A percentile compares a stretch with the other conserved stretches of the same genome.
These are phyloP conservation scores for Trichocomaceae sp. DNA, from an alignment of 2,329 filamentous ascomycete genomes.

Conservation along the genomic window DNA sequence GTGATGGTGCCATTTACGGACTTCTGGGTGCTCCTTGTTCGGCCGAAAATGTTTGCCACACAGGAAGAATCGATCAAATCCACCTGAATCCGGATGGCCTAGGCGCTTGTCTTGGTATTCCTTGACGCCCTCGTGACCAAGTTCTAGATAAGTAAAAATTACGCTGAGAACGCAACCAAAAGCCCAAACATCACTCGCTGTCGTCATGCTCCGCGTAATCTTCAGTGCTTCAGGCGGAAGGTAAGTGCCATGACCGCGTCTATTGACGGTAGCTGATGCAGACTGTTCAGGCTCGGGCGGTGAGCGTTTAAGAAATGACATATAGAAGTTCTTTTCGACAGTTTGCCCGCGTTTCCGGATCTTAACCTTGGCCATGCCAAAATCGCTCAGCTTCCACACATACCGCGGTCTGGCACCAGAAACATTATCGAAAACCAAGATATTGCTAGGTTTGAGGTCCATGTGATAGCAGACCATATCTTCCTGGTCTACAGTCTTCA, in stretches of 20 bases:
- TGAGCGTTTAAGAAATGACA: slow-evolving; percentile 21
- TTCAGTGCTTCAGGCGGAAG: slow-evolving; percentile 30
- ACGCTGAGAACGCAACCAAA: slow-evolving; percentile 37
- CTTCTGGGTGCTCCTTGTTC: slow-evolving; percentile 6
- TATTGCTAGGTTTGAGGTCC: slow-evolving; percentile 36
- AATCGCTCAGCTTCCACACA: slow-evolving; percentile 40
- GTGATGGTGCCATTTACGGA: slow-evolving; percentile 3
- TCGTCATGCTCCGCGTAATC: slow-evolving; percentile 24
- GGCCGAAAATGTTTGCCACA: slow-evolving; percentile 2
- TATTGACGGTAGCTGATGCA: slow-evolving; percentile 20
- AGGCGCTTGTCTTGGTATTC: slow-evolving; percentile 17
- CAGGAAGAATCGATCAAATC: slow-evolving; percentile 13
- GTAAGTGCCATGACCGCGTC: slow-evolving; percentile 32
- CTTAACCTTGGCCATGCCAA: slow-evolving; percentile 37
- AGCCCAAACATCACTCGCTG: slow-evolving; percentile 38
- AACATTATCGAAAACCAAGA: slow-evolving; percentile 22
- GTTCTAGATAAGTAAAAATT: slow-evolving; percentile 33
- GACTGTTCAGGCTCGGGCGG: slow-evolving; percentile 12
- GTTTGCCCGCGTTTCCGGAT: slow-evolving; percentile 19
- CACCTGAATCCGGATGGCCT: slow-evolving; percentile 18
- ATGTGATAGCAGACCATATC: slow-evolving; percentile 37
- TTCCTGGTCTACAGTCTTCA: slow-evolving; percentile 22
- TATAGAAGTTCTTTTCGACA: slow-evolving; percentile 16
- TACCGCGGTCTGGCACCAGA: slow-evolving; percentile 17
- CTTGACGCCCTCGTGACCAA: slow-evolving; percentile 23